Evolutionary conservation across 2,329 filamentous ascomycete species (phyloP).

Genomic region (Xylariaceae sp.): DNA sequence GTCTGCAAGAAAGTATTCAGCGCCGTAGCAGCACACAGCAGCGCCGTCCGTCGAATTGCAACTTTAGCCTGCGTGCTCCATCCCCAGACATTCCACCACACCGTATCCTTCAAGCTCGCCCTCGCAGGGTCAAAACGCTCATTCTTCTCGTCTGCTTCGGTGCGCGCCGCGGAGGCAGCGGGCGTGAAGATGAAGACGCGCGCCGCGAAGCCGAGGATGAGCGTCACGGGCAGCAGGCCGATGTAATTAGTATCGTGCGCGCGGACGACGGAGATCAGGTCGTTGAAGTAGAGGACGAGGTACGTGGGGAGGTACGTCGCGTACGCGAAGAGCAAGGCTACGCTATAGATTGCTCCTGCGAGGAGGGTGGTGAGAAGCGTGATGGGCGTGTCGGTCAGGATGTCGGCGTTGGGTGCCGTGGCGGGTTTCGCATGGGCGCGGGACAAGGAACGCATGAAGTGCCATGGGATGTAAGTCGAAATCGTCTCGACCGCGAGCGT

Average conservation of each 20-base stretch:
- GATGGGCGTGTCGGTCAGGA: slow-evolving; percentile 62
- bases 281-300: slow-evolving; percentile 74
- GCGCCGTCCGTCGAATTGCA: slow-evolving; percentile 61
- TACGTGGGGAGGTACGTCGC: slow-evolving; percentile 67
- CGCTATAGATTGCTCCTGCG: slow-evolving; percentile 69
- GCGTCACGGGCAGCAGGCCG: slow-evolving; percentile 57
- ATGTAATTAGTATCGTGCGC: slow-evolving; percentile 63
- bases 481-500: slow-evolving; percentile 66
- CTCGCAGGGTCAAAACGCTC: slow-evolving; percentile 61
- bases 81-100: slow-evolving; percentile 72
- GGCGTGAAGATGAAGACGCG: slow-evolving; percentile 77
- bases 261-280: slow-evolving; percentile 64
- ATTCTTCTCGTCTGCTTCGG: slow-evolving; percentile 46
- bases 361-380: slow-evolving; percentile 65
- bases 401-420: slow-evolving; percentile 58
- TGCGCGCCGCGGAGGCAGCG: slow-evolving; percentile 53
- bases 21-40: slow-evolving; percentile 56
- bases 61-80: slow-evolving; percentile 62
- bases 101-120: slow-evolving; percentile 66
- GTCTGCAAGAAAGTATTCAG: slow-evolving; percentile 63
- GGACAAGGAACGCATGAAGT: slow-evolving; percentile 67
- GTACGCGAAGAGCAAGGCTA: slow-evolving; percentile 68
- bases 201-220: slow-evolving; percentile 65
- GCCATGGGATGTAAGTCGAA: slow-evolving; percentile 70
- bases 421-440: slow-evolving; percentile 58